Evolutionary conservation across 495 filamentous ascomycete genomes (phyloP).

Genomic region (Cercophora sp.): DNA sequence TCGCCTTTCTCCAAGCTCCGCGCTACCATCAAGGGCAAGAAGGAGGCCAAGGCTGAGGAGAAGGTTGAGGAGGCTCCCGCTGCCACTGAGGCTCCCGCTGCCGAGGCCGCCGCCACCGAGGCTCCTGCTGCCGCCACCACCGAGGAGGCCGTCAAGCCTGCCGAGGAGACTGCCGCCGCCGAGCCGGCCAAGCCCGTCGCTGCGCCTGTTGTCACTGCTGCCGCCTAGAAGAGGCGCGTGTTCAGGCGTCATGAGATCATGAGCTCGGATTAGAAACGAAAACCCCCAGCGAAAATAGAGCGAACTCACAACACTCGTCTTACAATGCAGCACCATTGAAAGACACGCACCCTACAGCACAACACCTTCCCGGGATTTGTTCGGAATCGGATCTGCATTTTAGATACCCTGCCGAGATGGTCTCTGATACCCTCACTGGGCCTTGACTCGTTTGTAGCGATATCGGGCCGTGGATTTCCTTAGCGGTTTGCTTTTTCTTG

Average conservation of each 20-base stretch:
- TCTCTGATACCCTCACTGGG: slow-evolving; percentile 42
- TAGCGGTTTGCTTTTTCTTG: slow-evolving; percentile 13
- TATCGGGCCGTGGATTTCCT: no score
- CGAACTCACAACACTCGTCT: slow-evolving; percentile 23
- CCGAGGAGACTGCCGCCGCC: slow-evolving; percentile 47
- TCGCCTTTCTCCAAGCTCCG: slow-evolving; percentile 56
- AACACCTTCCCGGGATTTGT: slow-evolving; percentile 37
- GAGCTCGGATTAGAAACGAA: slow-evolving; percentile 17
- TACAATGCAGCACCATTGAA: slow-evolving; percentile 17
- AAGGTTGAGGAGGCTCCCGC: slow-evolving; percentile 48
- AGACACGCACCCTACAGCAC: slow-evolving; percentile 14
- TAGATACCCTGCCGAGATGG: slow-evolving; percentile 52
- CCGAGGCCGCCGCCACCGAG: slow-evolving; percentile 46
- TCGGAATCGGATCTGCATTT: slow-evolving; percentile 54
- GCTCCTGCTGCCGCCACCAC: slow-evolving; percentile 34
- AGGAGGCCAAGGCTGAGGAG: slow-evolving; percentile 31
- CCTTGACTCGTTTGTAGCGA: no score
- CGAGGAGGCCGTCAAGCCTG: slow-evolving; percentile 41
- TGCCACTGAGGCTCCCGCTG: slow-evolving; percentile 42
- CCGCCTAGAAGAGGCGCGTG: slow-evolving; percentile 36
- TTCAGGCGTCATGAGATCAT: slow-evolving; percentile 15
- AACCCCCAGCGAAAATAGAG: slow-evolving; percentile 21
- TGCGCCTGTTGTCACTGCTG: slow-evolving; percentile 41
- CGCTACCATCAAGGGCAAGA: slow-evolving; percentile 47
- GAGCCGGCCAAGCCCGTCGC: slow-evolving; percentile 40